Evolutionary conservation across 169 alveolate genomes (phyloP).

Genomic region (Cryptosporidium andersoni): DNA sequence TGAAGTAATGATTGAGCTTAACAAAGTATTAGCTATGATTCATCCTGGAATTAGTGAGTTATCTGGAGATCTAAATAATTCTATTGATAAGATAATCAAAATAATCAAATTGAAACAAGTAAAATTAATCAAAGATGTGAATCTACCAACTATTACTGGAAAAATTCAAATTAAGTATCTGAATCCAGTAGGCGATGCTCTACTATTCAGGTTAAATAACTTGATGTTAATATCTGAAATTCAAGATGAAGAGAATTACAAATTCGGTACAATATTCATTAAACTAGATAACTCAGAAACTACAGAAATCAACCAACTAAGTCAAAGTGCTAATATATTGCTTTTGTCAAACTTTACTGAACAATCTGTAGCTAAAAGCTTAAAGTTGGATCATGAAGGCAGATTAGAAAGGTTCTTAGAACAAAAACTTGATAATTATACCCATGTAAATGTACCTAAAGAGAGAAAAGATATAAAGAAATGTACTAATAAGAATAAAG

Average conservation of each 20-base stretch:
- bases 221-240: constrained; percentile 7
- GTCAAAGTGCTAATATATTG: background rate
- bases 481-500: constrained; percentile 2
- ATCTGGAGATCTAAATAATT: background rate
- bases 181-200: constrained; percentile 44
- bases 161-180: constrained; percentile 12
- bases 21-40: background rate
- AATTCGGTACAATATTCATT: constrained; percentile 17
- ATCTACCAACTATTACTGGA: constrained; percentile 12
- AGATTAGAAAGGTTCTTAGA: background rate
- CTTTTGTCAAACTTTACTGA: background rate
- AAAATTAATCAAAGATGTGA: constrained; percentile 6
- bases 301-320: background rate
- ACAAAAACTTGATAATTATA: background rate
- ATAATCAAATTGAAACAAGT: constrained; percentile 11
- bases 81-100: constrained; percentile 11
- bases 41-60: constrained; percentile 16
- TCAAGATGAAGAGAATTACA: constrained; percentile 18
- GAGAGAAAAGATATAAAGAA: constrained; percentile 17
- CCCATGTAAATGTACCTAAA: background rate
- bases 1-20: constrained; percentile 20
- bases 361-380: background rate
- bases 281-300: background rate
- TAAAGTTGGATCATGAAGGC: no score
- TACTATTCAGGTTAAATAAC: constrained; percentile 15